Percentiles rank a stretch among this genome's conserved stretches.
Conservation (phyloP, 768 basidiomycete genomes). For the Hericium erinaceus region DNA sequence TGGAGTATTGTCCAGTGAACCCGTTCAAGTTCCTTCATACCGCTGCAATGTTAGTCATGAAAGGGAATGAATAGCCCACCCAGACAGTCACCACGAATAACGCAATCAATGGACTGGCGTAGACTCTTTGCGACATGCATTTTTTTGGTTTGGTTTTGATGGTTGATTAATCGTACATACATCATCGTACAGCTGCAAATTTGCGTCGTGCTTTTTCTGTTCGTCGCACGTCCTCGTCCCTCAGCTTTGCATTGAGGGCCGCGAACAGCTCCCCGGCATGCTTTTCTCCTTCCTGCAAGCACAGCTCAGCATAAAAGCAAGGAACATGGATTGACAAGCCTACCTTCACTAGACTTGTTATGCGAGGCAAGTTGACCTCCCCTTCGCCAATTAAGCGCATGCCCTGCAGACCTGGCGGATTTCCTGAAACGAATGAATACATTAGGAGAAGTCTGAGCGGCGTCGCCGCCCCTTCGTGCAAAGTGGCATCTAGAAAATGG, state of each 20-base stretch:
- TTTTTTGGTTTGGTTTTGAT: too few relatives aligned
- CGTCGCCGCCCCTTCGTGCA: constrained; percentile 61
- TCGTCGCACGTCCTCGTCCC: constrained; percentile 52
- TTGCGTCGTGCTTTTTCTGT: constrained; percentile 50
- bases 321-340: constrained; percentile 4
- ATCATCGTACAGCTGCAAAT: constrained; percentile 27
- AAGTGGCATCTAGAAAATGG: constrained; percentile 68
- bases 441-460: constrained; percentile 51
- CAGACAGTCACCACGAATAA: too few relatives aligned
- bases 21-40: too few relatives aligned
- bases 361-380: constrained; percentile 38
- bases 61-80: too few relatives aligned
- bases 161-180: too few relatives aligned
- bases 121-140: too few relatives aligned
- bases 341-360: constrained; percentile 51
- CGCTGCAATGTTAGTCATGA: too few relatives aligned
- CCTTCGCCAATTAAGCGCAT: constrained; percentile 58
- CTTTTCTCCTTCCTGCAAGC: constrained; percentile 50
- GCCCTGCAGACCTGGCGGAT: constrained; percentile 40
- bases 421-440: constrained; percentile 45
- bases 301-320: neutral
- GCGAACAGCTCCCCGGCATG: constrained; percentile 49
- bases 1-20: too few relatives aligned
- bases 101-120: too few relatives aligned
- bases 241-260: constrained; percentile 54